A percentile compares a stretch with the other conserved stretches of the same genome.
Evolutionary conservation across 345 rosid genomes (phyloP).

Genomic region (Citrus glauca): DNA sequence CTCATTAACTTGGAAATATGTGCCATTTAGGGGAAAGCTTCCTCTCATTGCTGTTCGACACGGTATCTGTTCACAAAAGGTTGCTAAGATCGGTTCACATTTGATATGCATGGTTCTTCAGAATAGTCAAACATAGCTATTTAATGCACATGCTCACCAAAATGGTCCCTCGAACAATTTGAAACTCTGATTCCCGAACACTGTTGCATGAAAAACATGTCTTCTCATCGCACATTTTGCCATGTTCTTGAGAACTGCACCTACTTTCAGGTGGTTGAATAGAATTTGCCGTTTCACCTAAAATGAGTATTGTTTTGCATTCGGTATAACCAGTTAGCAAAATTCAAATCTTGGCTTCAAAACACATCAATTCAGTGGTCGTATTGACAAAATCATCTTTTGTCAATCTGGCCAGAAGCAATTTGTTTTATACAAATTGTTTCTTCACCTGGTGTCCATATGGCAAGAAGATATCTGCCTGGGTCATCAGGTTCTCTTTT

Average conservation of each 20-base stretch:
- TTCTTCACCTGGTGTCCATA: slow-evolving; percentile 93
- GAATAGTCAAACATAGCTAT: neutral
- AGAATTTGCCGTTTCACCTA: slow-evolving; percentile 88
- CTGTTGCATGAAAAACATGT: slow-evolving; percentile 80
- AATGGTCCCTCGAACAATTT: slow-evolving; percentile 83
- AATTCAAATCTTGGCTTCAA: slow-evolving; percentile 2
- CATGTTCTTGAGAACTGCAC: slow-evolving; percentile 51
- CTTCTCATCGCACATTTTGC: slow-evolving; percentile 46
- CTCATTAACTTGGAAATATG: slow-evolving; percentile 96
- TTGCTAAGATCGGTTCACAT: neutral
- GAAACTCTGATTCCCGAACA: slow-evolving; percentile 59
- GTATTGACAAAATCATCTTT: neutral
- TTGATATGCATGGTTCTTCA: neutral
- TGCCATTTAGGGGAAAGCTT: slow-evolving; percentile 94
- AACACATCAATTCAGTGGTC: neutral
- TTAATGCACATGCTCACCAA: slow-evolving; percentile 50
- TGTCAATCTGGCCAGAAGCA: neutral
- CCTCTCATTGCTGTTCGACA: slow-evolving; percentile 98
- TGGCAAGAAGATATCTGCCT: slow-evolving; percentile 78
- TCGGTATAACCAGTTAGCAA: slow-evolving; percentile 5
- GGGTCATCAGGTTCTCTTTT: slow-evolving; percentile 81
- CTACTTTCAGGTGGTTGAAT: slow-evolving; percentile 49
- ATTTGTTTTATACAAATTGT: neutral
- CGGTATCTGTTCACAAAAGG: slow-evolving; percentile 54
- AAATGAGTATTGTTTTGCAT: slow-evolving; percentile 11